A percentile compares a stretch with the other conserved stretches of the same genome.
Conservation (phyloP, 75 land plant genomes). For the Azolla pinnata region DNA sequence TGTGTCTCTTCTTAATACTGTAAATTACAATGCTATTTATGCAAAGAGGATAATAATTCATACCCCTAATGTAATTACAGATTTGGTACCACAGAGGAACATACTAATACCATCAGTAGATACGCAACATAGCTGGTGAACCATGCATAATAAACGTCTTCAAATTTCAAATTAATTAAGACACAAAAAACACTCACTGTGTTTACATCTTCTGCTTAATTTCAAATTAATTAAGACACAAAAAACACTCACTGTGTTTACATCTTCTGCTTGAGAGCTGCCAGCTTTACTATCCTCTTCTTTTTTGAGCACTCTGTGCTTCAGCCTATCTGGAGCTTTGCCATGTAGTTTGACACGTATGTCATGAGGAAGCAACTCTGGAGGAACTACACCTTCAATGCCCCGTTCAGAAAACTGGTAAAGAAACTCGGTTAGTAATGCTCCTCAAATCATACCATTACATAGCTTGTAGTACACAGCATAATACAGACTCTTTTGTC, state of each 20-base stretch:
- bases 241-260: neutral
- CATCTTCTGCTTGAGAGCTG: constrained; percentile 32
- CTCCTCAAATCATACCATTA: too few species aligned
- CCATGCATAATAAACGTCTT: neutral
- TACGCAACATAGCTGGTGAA: neutral
- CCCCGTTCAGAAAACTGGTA: constrained; percentile 80
- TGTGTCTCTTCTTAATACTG: too few species aligned
- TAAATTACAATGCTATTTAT: too few species aligned
- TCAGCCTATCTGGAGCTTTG: constrained; percentile 57
- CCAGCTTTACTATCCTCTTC: constrained; percentile 48
- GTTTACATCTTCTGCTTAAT: constrained; percentile 32
- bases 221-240: too few species aligned
- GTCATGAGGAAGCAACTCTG: constrained; percentile 72
- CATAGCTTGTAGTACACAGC: too few species aligned
- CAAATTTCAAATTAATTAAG: neutral
- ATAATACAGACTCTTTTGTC: too few species aligned
- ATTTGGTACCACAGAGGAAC: neutral
- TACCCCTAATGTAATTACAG: neutral
- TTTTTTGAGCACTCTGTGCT: constrained; percentile 63
- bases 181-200: neutral
- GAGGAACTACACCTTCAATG: constrained; percentile 90
- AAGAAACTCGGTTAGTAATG: too few species aligned
- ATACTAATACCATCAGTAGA: neutral
- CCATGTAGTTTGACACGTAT: constrained; percentile 53
- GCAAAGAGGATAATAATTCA: too few species aligned